phyloP scores from a whole-genome alignment of 495 filamentous ascomycete species.

The Penicillium dipodomyicola region DNA sequence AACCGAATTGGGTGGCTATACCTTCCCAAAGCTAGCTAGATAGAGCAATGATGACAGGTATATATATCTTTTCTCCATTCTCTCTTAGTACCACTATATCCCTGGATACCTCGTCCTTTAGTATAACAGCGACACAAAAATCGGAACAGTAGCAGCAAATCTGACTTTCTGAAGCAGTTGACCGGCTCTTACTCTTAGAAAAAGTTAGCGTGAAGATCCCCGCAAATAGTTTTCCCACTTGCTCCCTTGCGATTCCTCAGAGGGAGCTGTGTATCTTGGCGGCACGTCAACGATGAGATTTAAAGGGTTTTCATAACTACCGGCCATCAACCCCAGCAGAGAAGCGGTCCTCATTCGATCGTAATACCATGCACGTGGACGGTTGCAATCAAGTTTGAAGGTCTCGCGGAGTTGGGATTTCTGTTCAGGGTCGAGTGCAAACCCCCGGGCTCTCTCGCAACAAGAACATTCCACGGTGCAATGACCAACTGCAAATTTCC shows the following conservation, averaged over 20 bases:
- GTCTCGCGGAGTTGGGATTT: neutral
- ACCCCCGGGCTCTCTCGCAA: slow-evolving; percentile 7
- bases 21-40: neutral
- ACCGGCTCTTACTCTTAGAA: neutral
- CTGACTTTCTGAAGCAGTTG: neutral
- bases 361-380: neutral
- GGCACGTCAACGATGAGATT: slow-evolving; percentile 6
- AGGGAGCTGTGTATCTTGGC: slow-evolving; percentile 3
- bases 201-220: neutral
- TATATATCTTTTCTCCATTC: slow-evolving; percentile 1
- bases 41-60: slow-evolving; percentile 3
- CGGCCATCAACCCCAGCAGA: slow-evolving; percentile 10
- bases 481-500: slow-evolving; percentile 7
- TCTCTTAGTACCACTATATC: neutral
- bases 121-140: neutral
- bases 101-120: neutral
- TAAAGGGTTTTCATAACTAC: slow-evolving; percentile 6
- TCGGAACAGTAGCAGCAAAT: neutral
- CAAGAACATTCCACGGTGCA: slow-evolving; percentile 10
- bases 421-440: neutral
- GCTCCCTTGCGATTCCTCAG: slow-evolving; percentile 1
- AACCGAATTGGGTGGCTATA: too few relatives aligned
- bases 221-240: neutral
- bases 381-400: neutral
- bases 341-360: neutral